Conservation (phyloP, 2,329 filamentous ascomycete genomes). For the Malbranchea cinnamomea region DNA sequence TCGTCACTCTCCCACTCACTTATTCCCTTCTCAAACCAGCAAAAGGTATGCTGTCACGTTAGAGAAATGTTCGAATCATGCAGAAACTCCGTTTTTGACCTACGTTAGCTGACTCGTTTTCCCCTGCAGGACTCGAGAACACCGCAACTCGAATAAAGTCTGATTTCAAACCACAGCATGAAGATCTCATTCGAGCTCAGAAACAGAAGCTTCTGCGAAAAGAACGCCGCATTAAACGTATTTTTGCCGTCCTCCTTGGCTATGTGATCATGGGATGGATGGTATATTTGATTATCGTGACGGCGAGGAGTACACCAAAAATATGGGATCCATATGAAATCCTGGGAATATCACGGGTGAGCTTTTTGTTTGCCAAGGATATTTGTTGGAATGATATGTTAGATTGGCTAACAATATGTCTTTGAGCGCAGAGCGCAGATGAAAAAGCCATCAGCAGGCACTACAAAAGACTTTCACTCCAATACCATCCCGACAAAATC, state of each 20-base stretch:
- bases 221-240: conserved; percentile 76
- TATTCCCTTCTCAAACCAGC: conserved; percentile 72
- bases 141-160: conserved; percentile 71
- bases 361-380: conserved; percentile 12
- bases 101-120: background rate
- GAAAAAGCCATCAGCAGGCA: conserved; percentile 88
- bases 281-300: conserved; percentile 77
- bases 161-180: conserved; percentile 68
- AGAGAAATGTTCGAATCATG: background rate
- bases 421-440: conserved; percentile 55
- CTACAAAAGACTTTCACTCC: conserved; percentile 74
- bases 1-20: conserved; percentile 80
- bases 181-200: conserved; percentile 66
- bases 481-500: conserved; percentile 86
- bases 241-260: conserved; percentile 57
- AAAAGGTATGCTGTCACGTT: conserved; percentile 36
- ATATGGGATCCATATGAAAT: conserved; percentile 98
- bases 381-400: background rate
- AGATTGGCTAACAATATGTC: background rate
- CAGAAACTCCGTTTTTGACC: background rate
- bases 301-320: conserved; percentile 55
- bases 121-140: conserved; percentile 48
- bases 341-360: conserved; percentile 66
- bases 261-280: conserved; percentile 80
- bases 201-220: conserved; percentile 78